phyloP scores from a whole-genome alignment of 2,329 filamentous ascomycete species.

The Phyllosticta citrichinensis region DNA sequence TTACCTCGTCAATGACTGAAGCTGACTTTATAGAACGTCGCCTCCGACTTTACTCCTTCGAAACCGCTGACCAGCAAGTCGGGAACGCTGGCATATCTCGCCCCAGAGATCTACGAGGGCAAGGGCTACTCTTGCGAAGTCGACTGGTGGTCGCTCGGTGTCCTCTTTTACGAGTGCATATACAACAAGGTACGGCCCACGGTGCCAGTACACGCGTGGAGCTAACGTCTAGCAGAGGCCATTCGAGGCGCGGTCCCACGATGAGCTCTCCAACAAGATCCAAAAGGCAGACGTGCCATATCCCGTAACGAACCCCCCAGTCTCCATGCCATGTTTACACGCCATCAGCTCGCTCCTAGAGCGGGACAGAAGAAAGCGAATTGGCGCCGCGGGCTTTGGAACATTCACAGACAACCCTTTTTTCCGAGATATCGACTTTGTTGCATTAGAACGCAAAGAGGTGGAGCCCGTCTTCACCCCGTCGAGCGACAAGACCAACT shows the following conservation, averaged over 20 bases:
- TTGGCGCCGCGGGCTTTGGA: slow-evolving; percentile 74
- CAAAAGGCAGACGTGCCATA: slow-evolving; percentile 74
- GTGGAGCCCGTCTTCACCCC: slow-evolving; percentile 87
- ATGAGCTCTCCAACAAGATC: slow-evolving; percentile 69
- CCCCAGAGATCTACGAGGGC: slow-evolving; percentile 88
- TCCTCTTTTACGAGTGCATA: slow-evolving; percentile 98
- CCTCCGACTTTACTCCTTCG: slow-evolving; percentile 78
- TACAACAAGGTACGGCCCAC: slow-evolving; percentile 77
- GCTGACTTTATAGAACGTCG: slow-evolving; percentile 67
- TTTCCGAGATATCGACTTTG: slow-evolving; percentile 79
- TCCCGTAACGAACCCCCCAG: slow-evolving; percentile 84
- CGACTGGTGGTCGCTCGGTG: slow-evolving; percentile 97
- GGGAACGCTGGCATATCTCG: slow-evolving; percentile 88
- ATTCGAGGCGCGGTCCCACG: slow-evolving; percentile 83
- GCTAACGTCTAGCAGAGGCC: slow-evolving; percentile 52
- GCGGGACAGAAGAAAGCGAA: slow-evolving; percentile 65
- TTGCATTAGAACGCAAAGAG: slow-evolving; percentile 71
- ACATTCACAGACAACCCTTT: slow-evolving; percentile 83
- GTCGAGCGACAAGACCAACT: slow-evolving; percentile 96
- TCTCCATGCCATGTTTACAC: slow-evolving; percentile 78
- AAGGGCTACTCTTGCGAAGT: slow-evolving; percentile 82
- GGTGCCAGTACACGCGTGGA: background rate
- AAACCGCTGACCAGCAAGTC: slow-evolving; percentile 89
- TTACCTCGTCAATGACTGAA: background rate
- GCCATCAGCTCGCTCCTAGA: slow-evolving; percentile 79